Conservation (phyloP, 352 stramenopile genomes). For the Phytophthora kernoviae region DNA sequence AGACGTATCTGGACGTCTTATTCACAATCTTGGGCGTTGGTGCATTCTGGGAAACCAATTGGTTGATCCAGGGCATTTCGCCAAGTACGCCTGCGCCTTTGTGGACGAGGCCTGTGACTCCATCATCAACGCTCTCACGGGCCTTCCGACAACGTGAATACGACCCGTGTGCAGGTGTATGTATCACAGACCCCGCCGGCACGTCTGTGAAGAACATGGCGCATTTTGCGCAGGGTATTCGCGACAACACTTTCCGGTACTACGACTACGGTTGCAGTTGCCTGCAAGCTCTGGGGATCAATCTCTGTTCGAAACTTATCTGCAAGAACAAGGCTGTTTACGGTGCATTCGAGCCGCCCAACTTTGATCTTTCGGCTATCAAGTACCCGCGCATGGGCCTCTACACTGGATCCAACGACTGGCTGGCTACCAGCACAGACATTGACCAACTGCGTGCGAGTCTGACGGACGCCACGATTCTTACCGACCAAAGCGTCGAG, state of each 20-base stretch:
- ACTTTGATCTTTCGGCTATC: slow-evolving; percentile 48
- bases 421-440: slow-evolving; percentile 51
- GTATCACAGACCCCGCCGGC: slow-evolving; percentile 59
- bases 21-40: slow-evolving; percentile 49
- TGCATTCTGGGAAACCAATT: slow-evolving; percentile 51
- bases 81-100: slow-evolving; percentile 58
- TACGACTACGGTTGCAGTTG: slow-evolving; percentile 71
- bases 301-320: slow-evolving; percentile 43
- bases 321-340: slow-evolving; percentile 69
- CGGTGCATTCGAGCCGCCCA: slow-evolving; percentile 48
- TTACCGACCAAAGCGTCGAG: slow-evolving; percentile 49
- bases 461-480: slow-evolving; percentile 51
- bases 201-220: slow-evolving; percentile 73
- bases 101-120: slow-evolving; percentile 49
- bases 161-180: slow-evolving; percentile 64
- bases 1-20: slow-evolving; percentile 49
- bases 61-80: slow-evolving; percentile 60
- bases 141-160: slow-evolving; percentile 59
- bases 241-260: slow-evolving; percentile 58
- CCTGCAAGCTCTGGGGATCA: slow-evolving; percentile 35
- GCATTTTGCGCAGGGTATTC: slow-evolving; percentile 66
- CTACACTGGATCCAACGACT: slow-evolving; percentile 56
- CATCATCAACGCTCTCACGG: slow-evolving; percentile 61
- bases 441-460: slow-evolving; percentile 48
- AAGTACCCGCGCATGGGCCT: slow-evolving; percentile 58